Percentiles rank a stretch among this genome's conserved stretches.
These are phyloP conservation scores for Melanogaster broomeanus DNA, from an alignment of 768 basidiomycete genomes.

Conservation along the genomic window DNA sequence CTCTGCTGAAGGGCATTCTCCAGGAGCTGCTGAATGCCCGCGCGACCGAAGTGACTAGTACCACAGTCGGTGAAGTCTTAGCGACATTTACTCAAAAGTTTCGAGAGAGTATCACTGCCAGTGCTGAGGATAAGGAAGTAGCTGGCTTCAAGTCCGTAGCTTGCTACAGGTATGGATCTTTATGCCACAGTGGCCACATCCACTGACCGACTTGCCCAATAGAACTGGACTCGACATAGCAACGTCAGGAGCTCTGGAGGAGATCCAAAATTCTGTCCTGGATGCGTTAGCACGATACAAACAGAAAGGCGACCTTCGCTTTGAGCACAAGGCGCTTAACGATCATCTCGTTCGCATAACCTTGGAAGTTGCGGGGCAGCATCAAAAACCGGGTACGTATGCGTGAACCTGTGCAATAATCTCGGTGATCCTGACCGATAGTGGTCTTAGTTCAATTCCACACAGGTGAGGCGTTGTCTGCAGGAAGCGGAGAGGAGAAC, in stretches of 20 bases:
- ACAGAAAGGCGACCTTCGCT: slow-evolving; percentile 43
- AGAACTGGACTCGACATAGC: slow-evolving; percentile 67
- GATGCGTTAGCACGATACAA: slow-evolving; percentile 37
- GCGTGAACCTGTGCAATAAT: not conserved
- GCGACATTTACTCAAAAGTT: slow-evolving; percentile 38
- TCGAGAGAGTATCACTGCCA: slow-evolving; percentile 33
- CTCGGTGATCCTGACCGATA: not conserved
- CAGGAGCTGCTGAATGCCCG: slow-evolving; percentile 22
- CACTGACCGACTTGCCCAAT: not conserved
- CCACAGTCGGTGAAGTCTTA: slow-evolving; percentile 13
- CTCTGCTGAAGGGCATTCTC: slow-evolving; percentile 9
- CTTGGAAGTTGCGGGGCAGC: slow-evolving; percentile 51
- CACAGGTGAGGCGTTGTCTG: slow-evolving; percentile 41
- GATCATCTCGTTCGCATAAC: slow-evolving; percentile 63
- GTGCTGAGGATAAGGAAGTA: slow-evolving; percentile 49
- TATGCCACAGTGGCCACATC: not conserved
- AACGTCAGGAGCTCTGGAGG: slow-evolving; percentile 25
- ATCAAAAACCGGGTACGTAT: slow-evolving; percentile 59
- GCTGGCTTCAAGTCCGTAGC: slow-evolving; percentile 75
- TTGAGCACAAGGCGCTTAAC: slow-evolving; percentile 64
- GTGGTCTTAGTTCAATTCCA: slow-evolving; percentile 72
- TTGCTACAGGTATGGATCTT: slow-evolving; percentile 52
- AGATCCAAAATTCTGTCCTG: slow-evolving; percentile 32
- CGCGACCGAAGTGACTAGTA: slow-evolving; percentile 8
- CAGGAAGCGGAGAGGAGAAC: not conserved